These are phyloP conservation scores for Fusarium verticillioides DNA, from an alignment of 2,329 filamentous ascomycete genomes.

Conservation along the genomic window DNA sequence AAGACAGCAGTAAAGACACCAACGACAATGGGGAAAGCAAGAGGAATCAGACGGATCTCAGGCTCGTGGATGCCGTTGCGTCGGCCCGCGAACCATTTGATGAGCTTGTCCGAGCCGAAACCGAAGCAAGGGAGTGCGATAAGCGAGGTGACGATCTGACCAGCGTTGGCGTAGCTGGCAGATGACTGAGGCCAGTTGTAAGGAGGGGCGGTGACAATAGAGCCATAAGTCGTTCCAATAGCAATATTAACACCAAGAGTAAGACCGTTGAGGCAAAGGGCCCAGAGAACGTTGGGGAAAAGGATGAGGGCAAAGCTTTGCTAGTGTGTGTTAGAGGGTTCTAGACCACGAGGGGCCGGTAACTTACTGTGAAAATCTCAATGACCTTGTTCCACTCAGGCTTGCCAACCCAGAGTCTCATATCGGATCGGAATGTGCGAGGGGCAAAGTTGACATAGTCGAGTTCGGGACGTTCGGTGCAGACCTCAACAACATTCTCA, in stretches of 20 bases:
- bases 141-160: constrained; percentile 35
- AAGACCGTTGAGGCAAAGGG: constrained; percentile 34
- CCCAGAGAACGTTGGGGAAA: constrained; percentile 40
- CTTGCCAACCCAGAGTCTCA: constrained; percentile 37
- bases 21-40: constrained; percentile 33
- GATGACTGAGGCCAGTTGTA: constrained; percentile 38
- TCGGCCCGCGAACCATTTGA: constrained; percentile 34
- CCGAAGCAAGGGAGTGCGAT: constrained; percentile 35
- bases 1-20: constrained; percentile 22
- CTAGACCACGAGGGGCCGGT: background rate
- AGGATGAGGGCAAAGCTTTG: constrained; percentile 38
- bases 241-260: constrained; percentile 39
- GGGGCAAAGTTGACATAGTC: constrained; percentile 35
- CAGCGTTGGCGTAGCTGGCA: constrained; percentile 35
- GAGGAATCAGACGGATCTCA: constrained; percentile 33
- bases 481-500: constrained; percentile 6
- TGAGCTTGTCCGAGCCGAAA: constrained; percentile 34
- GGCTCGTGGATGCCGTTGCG: constrained; percentile 37
- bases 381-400: constrained; percentile 28
- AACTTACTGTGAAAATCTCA: constrained; percentile 24
- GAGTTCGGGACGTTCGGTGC: constrained; percentile 30
- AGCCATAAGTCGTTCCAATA: constrained; percentile 37
- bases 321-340: background rate
- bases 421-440: constrained; percentile 34
- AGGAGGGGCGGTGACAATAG: constrained; percentile 28